These are phyloP conservation scores for Yarrowia yakushimensis DNA, from an alignment of 805 yeast genomes.

Conservation along the genomic window DNA sequence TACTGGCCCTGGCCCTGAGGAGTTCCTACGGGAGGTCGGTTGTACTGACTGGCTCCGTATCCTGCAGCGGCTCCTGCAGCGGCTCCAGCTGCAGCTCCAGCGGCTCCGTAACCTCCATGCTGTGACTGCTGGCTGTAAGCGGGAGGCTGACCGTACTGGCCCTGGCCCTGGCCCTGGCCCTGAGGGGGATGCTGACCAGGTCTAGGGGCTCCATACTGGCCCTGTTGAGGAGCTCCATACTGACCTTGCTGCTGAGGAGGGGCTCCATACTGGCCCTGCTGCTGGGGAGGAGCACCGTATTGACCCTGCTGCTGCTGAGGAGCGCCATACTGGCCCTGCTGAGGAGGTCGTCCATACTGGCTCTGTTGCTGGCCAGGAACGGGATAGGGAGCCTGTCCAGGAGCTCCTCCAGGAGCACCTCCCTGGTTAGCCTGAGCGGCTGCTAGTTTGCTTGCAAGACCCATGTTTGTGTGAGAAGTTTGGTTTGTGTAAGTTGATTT, in stretches of 20 bases:
- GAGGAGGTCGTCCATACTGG: neutral
- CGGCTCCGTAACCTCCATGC: neutral
- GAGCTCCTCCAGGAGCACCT: neutral
- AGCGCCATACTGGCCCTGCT: neutral
- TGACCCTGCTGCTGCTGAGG: neutral
- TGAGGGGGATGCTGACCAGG: constrained; percentile 16
- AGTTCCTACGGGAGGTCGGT: constrained; percentile 13
- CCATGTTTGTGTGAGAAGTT: constrained; percentile 33
- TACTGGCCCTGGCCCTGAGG: constrained; percentile 28
- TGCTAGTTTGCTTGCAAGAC: constrained; percentile 35
- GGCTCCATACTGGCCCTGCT: constrained; percentile 19
- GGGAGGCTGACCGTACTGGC: neutral
- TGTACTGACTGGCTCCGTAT: constrained; percentile 24
- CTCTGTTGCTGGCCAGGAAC: constrained; percentile 1
- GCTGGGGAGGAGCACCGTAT: neutral
- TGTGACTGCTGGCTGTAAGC: constrained; percentile 17
- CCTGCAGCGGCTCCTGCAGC: constrained; percentile 20
- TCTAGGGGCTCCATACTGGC: constrained; percentile 12
- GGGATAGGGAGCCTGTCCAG: neutral
- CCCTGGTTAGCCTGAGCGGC: constrained; percentile 28
- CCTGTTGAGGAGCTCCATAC: constrained; percentile 15
- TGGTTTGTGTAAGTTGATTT: neutral
- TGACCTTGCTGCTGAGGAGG: constrained; percentile 24
- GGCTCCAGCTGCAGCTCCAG: constrained; percentile 1
- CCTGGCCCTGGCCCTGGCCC: constrained; percentile 25